These are phyloP conservation scores for Mortierella sp. DNA, from an alignment of 371 early-diverging fungal species.

Conservation along the genomic window DNA sequence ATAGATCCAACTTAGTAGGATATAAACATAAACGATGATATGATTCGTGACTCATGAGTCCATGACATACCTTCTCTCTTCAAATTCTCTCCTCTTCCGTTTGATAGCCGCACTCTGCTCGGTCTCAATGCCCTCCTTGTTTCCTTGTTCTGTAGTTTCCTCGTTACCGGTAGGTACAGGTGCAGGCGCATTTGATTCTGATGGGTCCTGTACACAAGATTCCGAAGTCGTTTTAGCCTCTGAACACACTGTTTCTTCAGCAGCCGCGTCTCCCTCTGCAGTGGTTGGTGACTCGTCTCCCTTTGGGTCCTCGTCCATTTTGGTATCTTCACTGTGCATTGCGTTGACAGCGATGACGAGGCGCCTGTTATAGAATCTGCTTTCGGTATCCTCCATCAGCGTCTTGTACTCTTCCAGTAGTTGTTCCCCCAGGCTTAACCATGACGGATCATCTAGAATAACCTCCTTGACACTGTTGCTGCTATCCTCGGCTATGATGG, in stretches of 20 bases:
- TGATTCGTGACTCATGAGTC: too few relatives aligned
- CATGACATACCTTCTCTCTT: conserved; percentile 67
- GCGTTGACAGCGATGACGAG: conserved; percentile 14
- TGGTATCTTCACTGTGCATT: conserved; percentile 19
- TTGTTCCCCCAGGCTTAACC: conserved; percentile 45
- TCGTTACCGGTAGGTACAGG: background rate
- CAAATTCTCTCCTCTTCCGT: conserved; percentile 54
- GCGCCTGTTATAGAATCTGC: conserved; percentile 25
- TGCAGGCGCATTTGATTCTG: background rate
- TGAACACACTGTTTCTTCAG: background rate
- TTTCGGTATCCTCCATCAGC: background rate
- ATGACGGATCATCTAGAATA: conserved; percentile 30
- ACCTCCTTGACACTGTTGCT: conserved; percentile 13
- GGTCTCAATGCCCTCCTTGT: conserved; percentile 26
- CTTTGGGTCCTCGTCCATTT: conserved; percentile 12
- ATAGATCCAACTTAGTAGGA: background rate
- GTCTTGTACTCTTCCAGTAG: conserved; percentile 47
- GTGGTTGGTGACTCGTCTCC: background rate
- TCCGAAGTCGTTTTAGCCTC: conserved; percentile 10
- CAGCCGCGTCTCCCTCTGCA: background rate
- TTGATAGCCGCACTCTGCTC: conserved; percentile 41
- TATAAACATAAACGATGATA: background rate
- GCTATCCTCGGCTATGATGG: background rate
- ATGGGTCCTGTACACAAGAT: background rate
- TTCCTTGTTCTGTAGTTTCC: conserved; percentile 9